phyloP scores from a whole-genome alignment of 306 rosid genomes.

The Cyclanthera cordifolia region DNA sequence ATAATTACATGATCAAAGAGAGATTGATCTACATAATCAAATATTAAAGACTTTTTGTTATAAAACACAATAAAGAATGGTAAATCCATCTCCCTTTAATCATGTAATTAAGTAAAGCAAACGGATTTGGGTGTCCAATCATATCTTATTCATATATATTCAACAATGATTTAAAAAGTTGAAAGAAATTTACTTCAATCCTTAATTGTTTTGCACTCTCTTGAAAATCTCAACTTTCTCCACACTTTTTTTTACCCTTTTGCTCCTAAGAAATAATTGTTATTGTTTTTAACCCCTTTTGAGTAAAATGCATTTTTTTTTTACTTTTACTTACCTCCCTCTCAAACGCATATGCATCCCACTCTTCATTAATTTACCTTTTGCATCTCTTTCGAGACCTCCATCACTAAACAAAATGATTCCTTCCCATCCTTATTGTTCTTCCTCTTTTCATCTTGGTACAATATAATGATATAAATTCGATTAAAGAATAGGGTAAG shows the following conservation, averaged over 20 bases:
- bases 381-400: neutral
- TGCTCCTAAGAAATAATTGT: neutral
- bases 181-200: neutral
- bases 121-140: neutral
- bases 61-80: neutral
- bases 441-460: neutral
- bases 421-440: neutral
- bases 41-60: no score
- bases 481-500: no score
- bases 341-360: neutral
- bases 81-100: no score
- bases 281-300: neutral
- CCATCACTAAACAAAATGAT: neutral
- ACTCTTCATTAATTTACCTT: neutral
- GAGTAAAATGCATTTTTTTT: neutral
- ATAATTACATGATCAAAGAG: no score
- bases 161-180: neutral
- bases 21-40: no score
- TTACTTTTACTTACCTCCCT: neutral
- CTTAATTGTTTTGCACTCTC: no score
- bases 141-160: neutral
- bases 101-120: neutral
- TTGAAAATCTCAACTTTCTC: slow-evolving; percentile 5
- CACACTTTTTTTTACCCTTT: neutral
- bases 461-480: neutral